These are phyloP conservation scores for Pogostemon cablin DNA, from an alignment of 257 asterid species.

Conservation along the genomic window DNA sequence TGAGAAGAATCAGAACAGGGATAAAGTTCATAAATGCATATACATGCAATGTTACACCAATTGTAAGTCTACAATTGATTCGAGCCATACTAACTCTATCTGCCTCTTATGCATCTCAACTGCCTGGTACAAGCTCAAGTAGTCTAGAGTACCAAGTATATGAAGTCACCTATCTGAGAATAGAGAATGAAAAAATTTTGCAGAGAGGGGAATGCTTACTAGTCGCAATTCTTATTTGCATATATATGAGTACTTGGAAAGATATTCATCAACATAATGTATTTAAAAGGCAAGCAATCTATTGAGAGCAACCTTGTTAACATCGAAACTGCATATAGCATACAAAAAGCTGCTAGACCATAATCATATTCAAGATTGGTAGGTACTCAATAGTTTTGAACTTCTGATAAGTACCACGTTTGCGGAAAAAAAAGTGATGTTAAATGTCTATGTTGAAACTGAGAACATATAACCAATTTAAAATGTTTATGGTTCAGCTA, in stretches of 20 bases:
- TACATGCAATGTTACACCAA: neutral
- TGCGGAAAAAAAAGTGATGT: neutral
- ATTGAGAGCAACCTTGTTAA: constrained; percentile 4
- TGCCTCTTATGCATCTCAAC: neutral
- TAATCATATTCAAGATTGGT: too few species aligned
- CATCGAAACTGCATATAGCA: neutral
- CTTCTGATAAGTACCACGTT: neutral
- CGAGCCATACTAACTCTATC: neutral
- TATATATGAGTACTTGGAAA: neutral
- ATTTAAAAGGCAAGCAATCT: too few species aligned
- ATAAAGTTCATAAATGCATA: neutral
- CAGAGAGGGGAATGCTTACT: neutral
- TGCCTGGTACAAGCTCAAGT: neutral
- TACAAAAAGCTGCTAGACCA: neutral
- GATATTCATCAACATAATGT: neutral
- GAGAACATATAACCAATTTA: neutral
- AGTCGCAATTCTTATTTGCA: neutral
- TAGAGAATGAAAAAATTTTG: neutral
- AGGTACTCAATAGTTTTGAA: neutral
- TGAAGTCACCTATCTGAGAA: neutral
- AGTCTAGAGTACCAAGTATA: neutral
- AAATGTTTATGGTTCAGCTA: constrained; percentile 3
- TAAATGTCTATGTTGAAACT: constrained; percentile 1
- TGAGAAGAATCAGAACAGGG: neutral
- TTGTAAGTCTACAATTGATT: neutral